A percentile compares a stretch with the other conserved stretches of the same genome.
Conservation (phyloP, 108 stramenopile species). For the Nitzschia inconspicua region DNA sequence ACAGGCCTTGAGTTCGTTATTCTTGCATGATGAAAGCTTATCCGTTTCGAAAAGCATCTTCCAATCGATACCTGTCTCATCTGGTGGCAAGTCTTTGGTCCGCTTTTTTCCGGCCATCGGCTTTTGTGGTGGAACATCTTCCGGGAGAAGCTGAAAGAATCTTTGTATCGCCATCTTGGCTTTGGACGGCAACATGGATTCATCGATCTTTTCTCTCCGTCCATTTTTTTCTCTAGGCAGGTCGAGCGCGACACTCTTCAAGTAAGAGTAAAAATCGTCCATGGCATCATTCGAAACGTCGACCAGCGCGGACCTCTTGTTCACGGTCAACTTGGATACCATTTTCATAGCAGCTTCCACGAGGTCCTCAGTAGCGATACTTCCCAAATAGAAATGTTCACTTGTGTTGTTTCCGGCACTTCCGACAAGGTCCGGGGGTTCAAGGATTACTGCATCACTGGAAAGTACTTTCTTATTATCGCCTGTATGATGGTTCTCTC, state of each 20-base stretch:
- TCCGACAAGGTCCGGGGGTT: conserved; percentile 4
- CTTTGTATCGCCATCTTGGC: too few species aligned
- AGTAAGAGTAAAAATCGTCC: conserved; percentile 56
- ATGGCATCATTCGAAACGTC: conserved; percentile 71
- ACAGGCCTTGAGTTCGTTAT: conserved; percentile 50
- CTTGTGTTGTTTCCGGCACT: neutral
- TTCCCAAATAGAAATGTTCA: neutral
- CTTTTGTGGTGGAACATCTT: conserved; percentile 32
- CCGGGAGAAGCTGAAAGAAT: conserved; percentile 48
- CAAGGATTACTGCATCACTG: too few species aligned
- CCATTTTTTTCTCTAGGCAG: conserved; percentile 26
- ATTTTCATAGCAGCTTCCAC: conserved; percentile 59
- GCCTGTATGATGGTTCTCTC: neutral
- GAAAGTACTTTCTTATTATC: conserved; percentile 10
- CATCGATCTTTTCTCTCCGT: too few species aligned
- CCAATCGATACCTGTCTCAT: conserved; percentile 59
- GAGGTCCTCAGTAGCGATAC: conserved; percentile 32
- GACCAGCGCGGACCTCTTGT: conserved; percentile 46
- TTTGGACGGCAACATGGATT: too few species aligned
- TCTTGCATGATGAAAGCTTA: conserved; percentile 33
- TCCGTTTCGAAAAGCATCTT: conserved; percentile 37
- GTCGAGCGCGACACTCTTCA: conserved; percentile 61
- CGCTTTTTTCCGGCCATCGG: conserved; percentile 30
- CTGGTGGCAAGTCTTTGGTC: conserved; percentile 21
- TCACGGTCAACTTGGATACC: conserved; percentile 29